These are phyloP conservation scores for Dothistroma septosporum DNA, from an alignment of 2,329 filamentous ascomycete genomes.

Conservation along the genomic window DNA sequence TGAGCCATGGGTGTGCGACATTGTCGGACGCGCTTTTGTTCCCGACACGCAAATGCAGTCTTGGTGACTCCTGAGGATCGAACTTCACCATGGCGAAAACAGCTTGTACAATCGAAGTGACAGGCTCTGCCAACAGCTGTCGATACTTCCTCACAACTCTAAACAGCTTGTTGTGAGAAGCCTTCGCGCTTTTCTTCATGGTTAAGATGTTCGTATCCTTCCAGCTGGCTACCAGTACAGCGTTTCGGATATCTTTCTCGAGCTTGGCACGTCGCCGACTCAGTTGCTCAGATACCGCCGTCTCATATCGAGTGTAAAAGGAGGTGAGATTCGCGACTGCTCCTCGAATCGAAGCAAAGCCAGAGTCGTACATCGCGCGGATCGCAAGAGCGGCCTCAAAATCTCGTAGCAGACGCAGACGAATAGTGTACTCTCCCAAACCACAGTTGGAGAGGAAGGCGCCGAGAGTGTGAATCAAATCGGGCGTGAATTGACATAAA, in stretches of 20 bases:
- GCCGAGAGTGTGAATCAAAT: constrained; percentile 71
- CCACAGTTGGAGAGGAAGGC: constrained; percentile 75
- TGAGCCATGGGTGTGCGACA: neutral
- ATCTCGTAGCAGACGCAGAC: constrained; percentile 63
- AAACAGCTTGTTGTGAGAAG: constrained; percentile 88
- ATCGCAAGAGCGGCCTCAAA: constrained; percentile 62
- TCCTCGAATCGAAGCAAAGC: constrained; percentile 55
- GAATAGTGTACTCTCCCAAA: constrained; percentile 69
- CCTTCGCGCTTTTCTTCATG: constrained; percentile 80
- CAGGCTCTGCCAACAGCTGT: constrained; percentile 68
- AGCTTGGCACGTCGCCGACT: constrained; percentile 64
- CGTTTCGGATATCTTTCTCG: constrained; percentile 90
- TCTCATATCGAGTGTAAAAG: constrained; percentile 69
- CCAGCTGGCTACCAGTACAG: constrained; percentile 93
- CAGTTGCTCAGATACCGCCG: constrained; percentile 61
- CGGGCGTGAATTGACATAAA: constrained; percentile 59
- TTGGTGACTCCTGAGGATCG: neutral
- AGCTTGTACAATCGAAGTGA: constrained; percentile 53
- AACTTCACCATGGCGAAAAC: constrained; percentile 19
- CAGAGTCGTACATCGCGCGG: constrained; percentile 46
- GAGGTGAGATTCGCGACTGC: constrained; percentile 72
- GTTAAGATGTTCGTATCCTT: constrained; percentile 95
- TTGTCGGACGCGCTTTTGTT: neutral
- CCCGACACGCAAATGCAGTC: neutral
- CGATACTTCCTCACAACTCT: constrained; percentile 89